Conservation (phyloP, 2,329 filamentous ascomycete species). For the Fusarium marasasianum region DNA sequence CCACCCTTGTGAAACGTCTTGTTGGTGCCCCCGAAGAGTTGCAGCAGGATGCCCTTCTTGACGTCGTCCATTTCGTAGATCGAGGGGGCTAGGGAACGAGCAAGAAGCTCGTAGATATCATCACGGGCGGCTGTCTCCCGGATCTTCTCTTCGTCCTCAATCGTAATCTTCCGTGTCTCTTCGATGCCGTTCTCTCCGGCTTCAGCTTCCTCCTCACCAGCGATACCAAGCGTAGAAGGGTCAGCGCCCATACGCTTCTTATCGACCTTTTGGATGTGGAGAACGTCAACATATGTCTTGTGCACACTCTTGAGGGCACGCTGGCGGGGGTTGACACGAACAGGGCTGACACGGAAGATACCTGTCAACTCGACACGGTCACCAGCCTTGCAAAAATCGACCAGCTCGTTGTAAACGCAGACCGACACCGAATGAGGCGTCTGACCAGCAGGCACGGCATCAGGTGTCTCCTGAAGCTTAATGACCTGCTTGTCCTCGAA, state of each 20-base stretch:
- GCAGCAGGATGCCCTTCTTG: slow-evolving; percentile 96
- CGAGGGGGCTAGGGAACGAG: slow-evolving; percentile 90
- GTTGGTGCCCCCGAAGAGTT: slow-evolving; percentile 97
- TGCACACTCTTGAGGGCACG: slow-evolving; percentile 93
- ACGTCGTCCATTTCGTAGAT: slow-evolving; percentile 99
- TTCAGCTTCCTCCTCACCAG: slow-evolving; percentile 72
- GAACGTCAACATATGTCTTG: slow-evolving; percentile 96
- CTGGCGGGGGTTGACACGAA: slow-evolving; percentile 93
- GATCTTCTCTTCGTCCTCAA: slow-evolving; percentile 92
- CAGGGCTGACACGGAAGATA: slow-evolving; percentile 94
- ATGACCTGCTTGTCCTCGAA: slow-evolving; percentile 99
- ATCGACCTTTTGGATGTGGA: slow-evolving; percentile 97
- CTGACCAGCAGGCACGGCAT: slow-evolving; percentile 92
- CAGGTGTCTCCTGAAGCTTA: slow-evolving; percentile 97
- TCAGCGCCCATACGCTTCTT: slow-evolving; percentile 94
- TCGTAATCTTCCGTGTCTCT: slow-evolving; percentile 82
- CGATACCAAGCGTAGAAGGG: slow-evolving; percentile 83
- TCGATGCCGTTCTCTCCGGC: slow-evolving; percentile 80
- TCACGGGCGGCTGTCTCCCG: slow-evolving; percentile 78
- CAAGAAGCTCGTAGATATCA: slow-evolving; percentile 92
- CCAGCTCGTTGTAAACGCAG: slow-evolving; percentile 95
- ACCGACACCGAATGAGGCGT: slow-evolving; percentile 97
- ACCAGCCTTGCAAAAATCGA: slow-evolving; percentile 97
- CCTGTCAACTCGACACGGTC: slow-evolving; percentile 95
- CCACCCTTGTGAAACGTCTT: slow-evolving; percentile 97